phyloP scores from a whole-genome alignment of 257 asterid genomes.

The Jacaranda copaia region DNA sequence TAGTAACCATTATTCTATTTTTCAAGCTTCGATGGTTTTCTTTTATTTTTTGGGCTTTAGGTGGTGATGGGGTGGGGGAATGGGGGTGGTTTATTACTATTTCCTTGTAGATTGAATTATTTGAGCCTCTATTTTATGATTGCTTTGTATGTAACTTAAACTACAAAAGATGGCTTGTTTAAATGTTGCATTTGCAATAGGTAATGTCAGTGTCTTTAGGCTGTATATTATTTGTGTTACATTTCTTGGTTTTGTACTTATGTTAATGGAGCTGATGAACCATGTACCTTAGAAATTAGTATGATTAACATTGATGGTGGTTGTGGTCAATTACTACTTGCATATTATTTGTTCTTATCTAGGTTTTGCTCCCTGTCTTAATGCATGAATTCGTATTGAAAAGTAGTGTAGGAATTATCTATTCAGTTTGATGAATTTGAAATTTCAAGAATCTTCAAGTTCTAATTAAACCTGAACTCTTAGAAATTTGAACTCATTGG shows the following conservation, averaged over 20 bases:
- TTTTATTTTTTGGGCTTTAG: too few species aligned
- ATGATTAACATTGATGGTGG: background rate
- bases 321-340: background rate
- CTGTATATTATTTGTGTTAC: background rate
- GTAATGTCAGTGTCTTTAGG: conserved; percentile 51
- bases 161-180: conserved; percentile 83
- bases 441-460: conserved; percentile 12
- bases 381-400: background rate
- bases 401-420: background rate
- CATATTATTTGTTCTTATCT: background rate
- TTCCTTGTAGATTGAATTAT: background rate
- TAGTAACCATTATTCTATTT: background rate
- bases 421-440: conserved; percentile 19
- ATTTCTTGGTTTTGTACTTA: background rate
- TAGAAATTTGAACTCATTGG: background rate
- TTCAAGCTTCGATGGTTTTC: background rate
- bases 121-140: background rate
- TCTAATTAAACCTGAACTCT: background rate
- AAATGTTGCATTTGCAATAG: conserved; percentile 79
- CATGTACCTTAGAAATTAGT: background rate
- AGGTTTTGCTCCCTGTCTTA: conserved; percentile 22
- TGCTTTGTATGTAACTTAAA: conserved; percentile 10
- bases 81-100: too few species aligned
- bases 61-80: background rate
- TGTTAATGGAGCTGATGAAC: background rate